Evolutionary conservation across 805 yeast genomes (phyloP).

Genomic region (Yamadazyma tumulicola): DNA sequence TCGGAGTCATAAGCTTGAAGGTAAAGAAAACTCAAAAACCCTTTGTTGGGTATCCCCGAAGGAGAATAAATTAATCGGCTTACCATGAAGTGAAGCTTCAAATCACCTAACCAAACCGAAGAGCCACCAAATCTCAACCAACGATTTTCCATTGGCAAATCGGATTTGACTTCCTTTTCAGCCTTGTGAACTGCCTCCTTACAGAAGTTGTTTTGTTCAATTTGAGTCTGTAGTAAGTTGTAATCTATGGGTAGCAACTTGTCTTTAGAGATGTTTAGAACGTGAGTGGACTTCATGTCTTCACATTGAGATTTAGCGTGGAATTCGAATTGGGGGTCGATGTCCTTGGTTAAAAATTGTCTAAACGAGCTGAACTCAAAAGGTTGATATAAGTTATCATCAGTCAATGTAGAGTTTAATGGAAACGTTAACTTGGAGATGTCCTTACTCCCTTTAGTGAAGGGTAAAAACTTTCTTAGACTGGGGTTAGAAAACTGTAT

Average conservation of each 20-base stretch:
- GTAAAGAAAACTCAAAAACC: constrained; percentile 23
- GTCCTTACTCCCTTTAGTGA: too few species aligned
- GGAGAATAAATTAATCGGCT: constrained; percentile 26
- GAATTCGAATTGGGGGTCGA: constrained; percentile 11
- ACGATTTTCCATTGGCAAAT: constrained; percentile 18
- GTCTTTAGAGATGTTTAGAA: constrained; percentile 14
- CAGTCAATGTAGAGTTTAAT: neutral
- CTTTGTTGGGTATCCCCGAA: constrained; percentile 20
- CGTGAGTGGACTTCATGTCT: constrained; percentile 10
- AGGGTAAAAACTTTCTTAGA: too few species aligned
- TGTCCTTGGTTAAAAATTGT: too few species aligned
- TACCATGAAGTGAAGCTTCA: constrained; percentile 28
- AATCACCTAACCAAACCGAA: constrained; percentile 30
- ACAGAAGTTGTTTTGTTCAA: constrained; percentile 11
- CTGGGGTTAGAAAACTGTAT: too few species aligned
- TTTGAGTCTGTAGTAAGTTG: too few species aligned
- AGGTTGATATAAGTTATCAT: neutral
- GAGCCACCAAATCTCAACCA: constrained; percentile 34
- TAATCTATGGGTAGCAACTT: constrained; percentile 16
- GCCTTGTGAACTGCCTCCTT: constrained; percentile 15
- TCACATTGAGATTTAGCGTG: constrained; percentile 15
- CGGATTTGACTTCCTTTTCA: constrained; percentile 15
- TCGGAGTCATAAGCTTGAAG: constrained; percentile 18
- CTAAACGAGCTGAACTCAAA: too few species aligned
- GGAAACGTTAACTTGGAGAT: too few species aligned